Evolutionary conservation across 1,139 yeast genomes (phyloP).

Genomic region (Yamadazyma sp.): DNA sequence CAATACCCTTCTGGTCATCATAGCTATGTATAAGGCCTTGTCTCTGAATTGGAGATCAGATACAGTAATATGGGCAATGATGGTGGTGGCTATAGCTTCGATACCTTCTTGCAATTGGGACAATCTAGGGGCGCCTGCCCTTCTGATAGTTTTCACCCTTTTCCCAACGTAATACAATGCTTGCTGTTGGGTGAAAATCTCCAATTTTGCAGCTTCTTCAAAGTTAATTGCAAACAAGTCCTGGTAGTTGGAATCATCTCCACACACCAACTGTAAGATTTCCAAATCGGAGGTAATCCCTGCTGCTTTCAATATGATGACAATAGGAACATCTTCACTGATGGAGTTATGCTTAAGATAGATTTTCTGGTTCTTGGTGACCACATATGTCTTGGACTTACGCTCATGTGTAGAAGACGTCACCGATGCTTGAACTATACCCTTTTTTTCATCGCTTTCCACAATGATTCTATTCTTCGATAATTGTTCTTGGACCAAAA

Average conservation of each 20-base stretch:
- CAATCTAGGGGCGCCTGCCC: slow-evolving; percentile 80
- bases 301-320: slow-evolving; percentile 89
- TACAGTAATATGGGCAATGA: slow-evolving; percentile 92
- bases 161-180: slow-evolving; percentile 90
- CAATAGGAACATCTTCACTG: slow-evolving; percentile 94
- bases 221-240: slow-evolving; percentile 89
- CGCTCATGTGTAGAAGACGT: slow-evolving; percentile 98
- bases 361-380: slow-evolving; percentile 85
- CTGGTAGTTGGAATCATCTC: slow-evolving; percentile 82
- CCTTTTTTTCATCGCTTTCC: slow-evolving; percentile 94
- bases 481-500: slow-evolving; percentile 93
- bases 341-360: slow-evolving; percentile 93
- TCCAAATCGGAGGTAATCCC: slow-evolving; percentile 93
- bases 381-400: slow-evolving; percentile 93
- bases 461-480: slow-evolving; percentile 97
- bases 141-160: slow-evolving; percentile 87
- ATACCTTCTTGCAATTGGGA: slow-evolving; percentile 89
- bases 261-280: slow-evolving; percentile 91
- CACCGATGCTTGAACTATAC: slow-evolving; percentile 93
- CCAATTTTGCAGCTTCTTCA: slow-evolving; percentile 88
- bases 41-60: slow-evolving; percentile 85
- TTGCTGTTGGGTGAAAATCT: slow-evolving; percentile 88
- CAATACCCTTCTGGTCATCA: slow-evolving; percentile 94
- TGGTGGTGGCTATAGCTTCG: slow-evolving; percentile 94
- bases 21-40: slow-evolving; percentile 90